Base-by-base conservation (phyloP, 2,329 filamentous ascomycete species). In the Aotearoamyces nothofagi region DNA sequence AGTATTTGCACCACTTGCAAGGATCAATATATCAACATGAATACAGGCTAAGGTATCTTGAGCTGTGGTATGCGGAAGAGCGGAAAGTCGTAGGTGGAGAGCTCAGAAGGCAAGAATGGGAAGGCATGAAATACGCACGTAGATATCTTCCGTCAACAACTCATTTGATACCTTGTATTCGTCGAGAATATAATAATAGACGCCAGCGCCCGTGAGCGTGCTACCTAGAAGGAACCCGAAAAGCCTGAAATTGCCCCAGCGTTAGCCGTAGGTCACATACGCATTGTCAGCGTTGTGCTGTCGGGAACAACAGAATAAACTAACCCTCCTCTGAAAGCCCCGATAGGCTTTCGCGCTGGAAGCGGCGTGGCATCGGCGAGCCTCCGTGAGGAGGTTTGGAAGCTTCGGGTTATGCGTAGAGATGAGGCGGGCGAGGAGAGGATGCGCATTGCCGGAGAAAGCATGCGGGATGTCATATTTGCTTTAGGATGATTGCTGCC, bases 151-250 rank as follows among this genome's bases (percentile, higher is more conserved):
- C 36, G 78, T 87, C 56, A 96, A 62, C 49, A 94, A 68, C 58
- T 92, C 81, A 60, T 94, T 96, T 43, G 83, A 81, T 24, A 84
- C 66, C 59, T 84, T 83, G 63, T 94, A 96, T 56, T 96, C 86
- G 52, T 87, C 74, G 44, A 96, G 60, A 41, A 93, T 70, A 55
- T 96, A 96, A 54, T 82, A 84, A 61, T 94, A 96, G 44, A 92
- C 78, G 33, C 72, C 77, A 29, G 68, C 69, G 45, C 83, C 84
- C 24, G 86, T 76, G 29, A 83, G 61, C 26, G 79, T 76, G 37
- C 79, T 75, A 40, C 87, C 87, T 39, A 90, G 64, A 28, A 96
- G 73, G 63, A 96, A 96, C 29, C 87, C 87, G 46, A 93, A 83
- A 35, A 94, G 60, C 33, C 87, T 94, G 44, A 33, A 9, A 12